A percentile compares a stretch with the other conserved stretches of the same genome.
phyloP scores from a whole-genome alignment of 2,329 filamentous ascomycete genomes.

The Septoria linicola region DNA sequence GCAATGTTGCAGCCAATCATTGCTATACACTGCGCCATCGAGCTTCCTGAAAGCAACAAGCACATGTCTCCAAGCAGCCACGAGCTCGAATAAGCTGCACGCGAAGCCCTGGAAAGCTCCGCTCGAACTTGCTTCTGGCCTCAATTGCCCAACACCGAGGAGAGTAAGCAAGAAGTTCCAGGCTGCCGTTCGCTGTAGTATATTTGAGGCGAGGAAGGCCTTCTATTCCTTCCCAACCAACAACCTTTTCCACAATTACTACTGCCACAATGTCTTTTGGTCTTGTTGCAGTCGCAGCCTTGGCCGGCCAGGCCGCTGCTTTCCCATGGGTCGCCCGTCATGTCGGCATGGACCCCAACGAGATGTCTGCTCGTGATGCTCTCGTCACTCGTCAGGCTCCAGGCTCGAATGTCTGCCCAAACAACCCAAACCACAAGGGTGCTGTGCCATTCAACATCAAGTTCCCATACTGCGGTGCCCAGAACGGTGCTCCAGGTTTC shows the following conservation, averaged over 20 bases:
- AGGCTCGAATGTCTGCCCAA: constrained; percentile 37
- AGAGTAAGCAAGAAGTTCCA: neutral
- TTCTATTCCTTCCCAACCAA: neutral
- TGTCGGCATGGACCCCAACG: constrained; percentile 17
- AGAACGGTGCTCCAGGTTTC: constrained; percentile 43
- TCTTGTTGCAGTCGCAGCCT: constrained; percentile 23
- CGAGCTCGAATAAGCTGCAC: constrained; percentile 1
- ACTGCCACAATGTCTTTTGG: constrained; percentile 14
- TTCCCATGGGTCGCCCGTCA: constrained; percentile 44
- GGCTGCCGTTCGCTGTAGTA: neutral
- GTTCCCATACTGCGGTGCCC: constrained; percentile 42
- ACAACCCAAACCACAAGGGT: constrained; percentile 42
- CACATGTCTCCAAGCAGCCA: neutral
- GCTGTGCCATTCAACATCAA: constrained; percentile 38
- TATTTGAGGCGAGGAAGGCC: neutral
- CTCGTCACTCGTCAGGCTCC: constrained; percentile 27
- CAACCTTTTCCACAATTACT: neutral
- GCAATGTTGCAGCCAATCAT: neutral
- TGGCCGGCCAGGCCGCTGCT: constrained; percentile 34
- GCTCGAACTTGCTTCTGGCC: neutral
- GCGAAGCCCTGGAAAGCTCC: constrained; percentile 4
- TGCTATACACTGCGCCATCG: neutral
- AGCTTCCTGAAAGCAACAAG: constrained; percentile 3
- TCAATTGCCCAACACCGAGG: neutral
- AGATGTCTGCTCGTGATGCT: constrained; percentile 37